These are phyloP conservation scores for Tulasnella sp. DNA, from an alignment of 768 basidiomycete species.

Conservation along the genomic window DNA sequence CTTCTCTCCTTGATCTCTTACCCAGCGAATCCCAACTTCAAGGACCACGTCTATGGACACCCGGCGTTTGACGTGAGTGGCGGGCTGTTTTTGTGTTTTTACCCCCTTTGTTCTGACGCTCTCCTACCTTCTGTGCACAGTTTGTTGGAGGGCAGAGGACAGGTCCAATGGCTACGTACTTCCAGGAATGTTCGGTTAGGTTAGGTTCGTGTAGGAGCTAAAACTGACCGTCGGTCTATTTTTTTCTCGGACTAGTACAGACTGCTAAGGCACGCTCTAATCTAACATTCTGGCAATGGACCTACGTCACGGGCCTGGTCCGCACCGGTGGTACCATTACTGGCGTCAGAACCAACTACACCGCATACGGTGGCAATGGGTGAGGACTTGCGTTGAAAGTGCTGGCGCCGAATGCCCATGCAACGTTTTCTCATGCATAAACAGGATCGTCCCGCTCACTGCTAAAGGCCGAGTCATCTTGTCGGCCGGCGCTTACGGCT, in stretches of 20 bases:
- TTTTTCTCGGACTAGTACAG: too few species aligned
- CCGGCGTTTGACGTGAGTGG: slow-evolving; percentile 28
- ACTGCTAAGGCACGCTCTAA: slow-evolving; percentile 44
- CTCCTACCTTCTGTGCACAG: not conserved
- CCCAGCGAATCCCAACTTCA: slow-evolving; percentile 35
- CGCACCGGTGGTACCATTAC: slow-evolving; percentile 45
- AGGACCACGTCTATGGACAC: slow-evolving; percentile 52
- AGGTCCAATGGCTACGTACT: slow-evolving; percentile 50
- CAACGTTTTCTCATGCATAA: too few species aligned
- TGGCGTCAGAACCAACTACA: slow-evolving; percentile 52
- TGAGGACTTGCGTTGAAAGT: too few species aligned
- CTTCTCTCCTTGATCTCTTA: too few species aligned
- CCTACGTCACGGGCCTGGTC: slow-evolving; percentile 40
- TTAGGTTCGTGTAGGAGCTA: too few species aligned
- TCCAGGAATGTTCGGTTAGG: too few species aligned
- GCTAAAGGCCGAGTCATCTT: slow-evolving; percentile 50
- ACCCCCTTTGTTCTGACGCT: too few species aligned
- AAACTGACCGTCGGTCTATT: too few species aligned
- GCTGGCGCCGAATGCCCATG: too few species aligned
- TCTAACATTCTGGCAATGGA: slow-evolving; percentile 40
- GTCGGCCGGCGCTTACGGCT: slow-evolving; percentile 46
- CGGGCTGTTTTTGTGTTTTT: slow-evolving; percentile 12
- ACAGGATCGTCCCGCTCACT: slow-evolving; percentile 40
- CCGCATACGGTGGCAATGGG: slow-evolving; percentile 40
- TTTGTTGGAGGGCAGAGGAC: slow-evolving; percentile 30